phyloP scores from a whole-genome alignment of 2,329 filamentous ascomycete species.

The Diplodia intermedia region DNA sequence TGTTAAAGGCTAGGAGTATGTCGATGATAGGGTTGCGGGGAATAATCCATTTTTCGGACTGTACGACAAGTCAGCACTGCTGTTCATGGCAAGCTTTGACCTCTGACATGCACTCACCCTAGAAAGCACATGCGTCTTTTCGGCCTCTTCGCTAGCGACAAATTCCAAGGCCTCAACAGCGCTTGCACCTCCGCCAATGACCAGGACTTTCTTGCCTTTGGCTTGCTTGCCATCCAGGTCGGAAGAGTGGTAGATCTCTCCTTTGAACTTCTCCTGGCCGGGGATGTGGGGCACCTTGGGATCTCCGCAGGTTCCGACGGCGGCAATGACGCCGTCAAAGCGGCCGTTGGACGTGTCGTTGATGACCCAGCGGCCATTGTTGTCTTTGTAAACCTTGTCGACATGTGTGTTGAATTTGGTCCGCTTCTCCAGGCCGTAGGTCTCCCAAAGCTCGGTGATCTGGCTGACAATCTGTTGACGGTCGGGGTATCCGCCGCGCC shows the following conservation, averaged over 20 bases:
- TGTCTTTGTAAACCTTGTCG: constrained; percentile 72
- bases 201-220: constrained; percentile 74
- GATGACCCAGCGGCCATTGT: constrained; percentile 75
- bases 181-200: constrained; percentile 80
- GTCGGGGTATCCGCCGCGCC: constrained; percentile 77
- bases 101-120: not conserved
- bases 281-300: constrained; percentile 74
- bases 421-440: constrained; percentile 72
- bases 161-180: constrained; percentile 86
- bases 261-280: constrained; percentile 75
- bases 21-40: constrained; percentile 80
- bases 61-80: constrained; percentile 36
- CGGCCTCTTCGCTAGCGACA: constrained; percentile 69
- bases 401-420: constrained; percentile 77
- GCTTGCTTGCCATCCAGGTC: constrained; percentile 75
- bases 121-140: constrained; percentile 74
- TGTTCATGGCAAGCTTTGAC: no score
- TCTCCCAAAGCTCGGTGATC: constrained; percentile 74
- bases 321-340: constrained; percentile 81
- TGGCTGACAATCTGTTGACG: constrained; percentile 77
- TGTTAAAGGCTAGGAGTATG: constrained; percentile 74
- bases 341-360: constrained; percentile 73
- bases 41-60: constrained; percentile 87
- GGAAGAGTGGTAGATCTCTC: constrained; percentile 76
- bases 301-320: constrained; percentile 81